A percentile compares a stretch with the other conserved stretches of the same genome.
Conservation (phyloP, 768 basidiomycete genomes). For the Mycena floridula region DNA sequence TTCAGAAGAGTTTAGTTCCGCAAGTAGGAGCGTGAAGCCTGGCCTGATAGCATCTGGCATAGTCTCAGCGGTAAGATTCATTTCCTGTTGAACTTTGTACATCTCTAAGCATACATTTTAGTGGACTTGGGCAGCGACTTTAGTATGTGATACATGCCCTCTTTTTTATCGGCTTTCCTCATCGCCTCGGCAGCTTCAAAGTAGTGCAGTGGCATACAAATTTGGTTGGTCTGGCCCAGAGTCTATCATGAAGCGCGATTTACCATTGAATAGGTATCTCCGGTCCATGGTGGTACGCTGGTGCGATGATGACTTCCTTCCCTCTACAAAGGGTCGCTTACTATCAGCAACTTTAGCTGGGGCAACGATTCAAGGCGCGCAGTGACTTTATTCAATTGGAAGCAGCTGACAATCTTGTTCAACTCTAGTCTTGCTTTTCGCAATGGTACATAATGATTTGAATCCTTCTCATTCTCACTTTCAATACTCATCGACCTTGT, state of each 20-base stretch:
- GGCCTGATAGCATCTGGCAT: conserved; percentile 92
- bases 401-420: too few species aligned
- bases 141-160: conserved; percentile 33
- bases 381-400: too few species aligned
- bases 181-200: conserved; percentile 56
- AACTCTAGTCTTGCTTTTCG: conserved; percentile 92
- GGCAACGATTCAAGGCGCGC: conserved; percentile 82
- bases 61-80: conserved; percentile 54
- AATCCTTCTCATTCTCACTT: too few species aligned
- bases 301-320: conserved; percentile 10
- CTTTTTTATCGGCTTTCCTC: background rate
- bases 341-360: conserved; percentile 37
- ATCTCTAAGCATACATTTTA: background rate
- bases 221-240: conserved; percentile 38
- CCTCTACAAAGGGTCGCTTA: background rate
- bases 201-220: conserved; percentile 79
- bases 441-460: conserved; percentile 40
- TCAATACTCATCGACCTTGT: background rate
- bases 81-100: background rate
- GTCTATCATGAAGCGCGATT: background rate
- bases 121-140: conserved; percentile 50
- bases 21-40: conserved; percentile 80
- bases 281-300: conserved; percentile 88
- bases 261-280: conserved; percentile 43
- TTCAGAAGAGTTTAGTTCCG: conserved; percentile 80